Percentiles rank a stretch among this genome's conserved stretches.
Conservation (phyloP, 202 grass and related monocot species). For the Carex arenaria region DNA sequence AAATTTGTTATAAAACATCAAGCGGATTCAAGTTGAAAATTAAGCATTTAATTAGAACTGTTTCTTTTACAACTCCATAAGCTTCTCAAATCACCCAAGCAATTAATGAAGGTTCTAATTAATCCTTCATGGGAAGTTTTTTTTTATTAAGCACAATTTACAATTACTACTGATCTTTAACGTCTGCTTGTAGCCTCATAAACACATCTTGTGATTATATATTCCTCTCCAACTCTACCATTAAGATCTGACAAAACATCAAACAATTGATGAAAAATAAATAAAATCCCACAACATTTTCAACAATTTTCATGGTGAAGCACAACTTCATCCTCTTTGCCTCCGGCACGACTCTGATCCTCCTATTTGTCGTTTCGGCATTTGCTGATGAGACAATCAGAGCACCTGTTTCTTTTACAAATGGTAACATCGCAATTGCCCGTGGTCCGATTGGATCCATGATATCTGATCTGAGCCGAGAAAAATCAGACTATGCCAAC, state of each 20-base stretch:
- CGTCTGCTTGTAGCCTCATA: constrained; percentile 5
- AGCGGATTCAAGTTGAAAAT: neutral
- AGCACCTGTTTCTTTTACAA: neutral
- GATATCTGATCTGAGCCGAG: neutral
- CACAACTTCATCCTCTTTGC: neutral
- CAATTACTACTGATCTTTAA: neutral
- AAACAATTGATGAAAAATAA: neutral
- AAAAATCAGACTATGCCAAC: neutral
- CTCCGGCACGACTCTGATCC: neutral
- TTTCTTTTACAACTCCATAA: neutral
- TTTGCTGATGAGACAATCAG: neutral
- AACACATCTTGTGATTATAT: neutral
- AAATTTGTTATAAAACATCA: neutral
- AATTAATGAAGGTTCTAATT: neutral
- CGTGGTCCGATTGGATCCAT: neutral
- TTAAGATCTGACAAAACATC: neutral
- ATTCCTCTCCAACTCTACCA: neutral
- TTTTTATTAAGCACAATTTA: constrained; percentile 1
- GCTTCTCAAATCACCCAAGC: neutral
- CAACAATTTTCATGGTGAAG: constrained; percentile 7
- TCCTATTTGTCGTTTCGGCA: neutral
- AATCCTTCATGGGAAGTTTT: neutral
- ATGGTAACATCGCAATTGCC: neutral
- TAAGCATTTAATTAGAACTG: neutral
- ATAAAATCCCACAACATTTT: neutral